These are phyloP conservation scores for Mortierella sp. DNA, from an alignment of 371 early-diverging fungal species.

Conservation along the genomic window DNA sequence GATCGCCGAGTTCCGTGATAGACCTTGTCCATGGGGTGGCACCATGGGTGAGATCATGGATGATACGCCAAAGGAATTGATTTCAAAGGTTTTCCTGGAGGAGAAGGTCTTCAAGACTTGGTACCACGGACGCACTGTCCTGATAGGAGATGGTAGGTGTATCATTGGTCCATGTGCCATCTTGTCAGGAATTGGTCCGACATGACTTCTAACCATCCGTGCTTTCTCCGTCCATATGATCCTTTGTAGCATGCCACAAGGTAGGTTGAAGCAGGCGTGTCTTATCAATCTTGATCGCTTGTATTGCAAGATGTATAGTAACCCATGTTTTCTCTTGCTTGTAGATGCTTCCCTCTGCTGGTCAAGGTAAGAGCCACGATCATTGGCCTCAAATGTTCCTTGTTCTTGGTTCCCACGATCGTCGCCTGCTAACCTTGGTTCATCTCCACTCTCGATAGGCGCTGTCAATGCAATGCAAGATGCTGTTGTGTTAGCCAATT, in stretches of 20 bases:
- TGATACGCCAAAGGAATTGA: constrained; percentile 13
- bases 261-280: background rate
- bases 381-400: too few relatives aligned
- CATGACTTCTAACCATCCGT: too few relatives aligned
- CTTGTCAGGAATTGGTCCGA: too few relatives aligned
- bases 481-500: constrained; percentile 12
- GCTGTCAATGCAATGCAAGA: constrained; percentile 18
- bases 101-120: constrained; percentile 18
- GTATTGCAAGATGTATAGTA: background rate
- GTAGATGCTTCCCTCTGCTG: constrained; percentile 15
- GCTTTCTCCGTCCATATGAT: too few relatives aligned
- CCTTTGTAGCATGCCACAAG: constrained; percentile 13
- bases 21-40: constrained; percentile 10
- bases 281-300: background rate
- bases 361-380: background rate
- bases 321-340: background rate
- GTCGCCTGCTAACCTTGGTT: too few relatives aligned
- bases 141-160: constrained; percentile 21
- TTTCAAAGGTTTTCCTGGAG: constrained; percentile 12
- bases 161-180: too few relatives aligned
- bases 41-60: constrained; percentile 6
- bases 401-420: too few relatives aligned
- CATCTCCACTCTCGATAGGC: constrained; percentile 7
- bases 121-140: constrained; percentile 18
- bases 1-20: constrained; percentile 7